Percentiles rank a stretch among this genome's conserved stretches.
These are phyloP conservation scores for Laburnicola sp. DNA, from an alignment of 2,329 filamentous ascomycete species.

Conservation along the genomic window DNA sequence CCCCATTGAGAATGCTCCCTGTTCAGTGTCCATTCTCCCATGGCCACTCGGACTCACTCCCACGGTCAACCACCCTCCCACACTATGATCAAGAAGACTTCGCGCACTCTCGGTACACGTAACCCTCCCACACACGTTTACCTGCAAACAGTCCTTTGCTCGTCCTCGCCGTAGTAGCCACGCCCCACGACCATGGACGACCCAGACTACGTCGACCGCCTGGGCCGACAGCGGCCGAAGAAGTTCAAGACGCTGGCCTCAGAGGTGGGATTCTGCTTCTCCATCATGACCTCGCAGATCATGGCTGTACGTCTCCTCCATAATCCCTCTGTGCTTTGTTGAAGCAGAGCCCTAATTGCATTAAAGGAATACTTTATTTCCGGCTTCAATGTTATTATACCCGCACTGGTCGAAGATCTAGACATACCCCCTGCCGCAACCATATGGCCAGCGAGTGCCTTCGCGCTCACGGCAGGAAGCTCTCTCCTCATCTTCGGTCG, in stretches of 20 bases:
- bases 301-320: neutral
- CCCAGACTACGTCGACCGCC: neutral
- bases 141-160: neutral
- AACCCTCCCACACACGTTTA: neutral
- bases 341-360: neutral
- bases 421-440: neutral
- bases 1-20: too few relatives aligned
- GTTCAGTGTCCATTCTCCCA: too few relatives aligned
- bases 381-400: neutral
- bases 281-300: neutral
- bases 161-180: neutral
- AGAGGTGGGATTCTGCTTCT: neutral
- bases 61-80: too few relatives aligned
- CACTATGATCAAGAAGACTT: too few relatives aligned
- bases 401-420: neutral
- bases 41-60: too few relatives aligned
- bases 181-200: neutral
- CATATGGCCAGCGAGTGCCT: neutral
- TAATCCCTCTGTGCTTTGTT: neutral
- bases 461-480: neutral
- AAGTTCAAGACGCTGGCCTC: neutral
- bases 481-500: neutral
- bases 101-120: too few relatives aligned
- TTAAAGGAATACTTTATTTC: neutral
- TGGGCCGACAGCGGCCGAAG: neutral